Evolutionary conservation across 345 rosid genomes (phyloP), one percentile per base, ranked within the genome.

Genomic region (Lepidium sativum): DNA sequence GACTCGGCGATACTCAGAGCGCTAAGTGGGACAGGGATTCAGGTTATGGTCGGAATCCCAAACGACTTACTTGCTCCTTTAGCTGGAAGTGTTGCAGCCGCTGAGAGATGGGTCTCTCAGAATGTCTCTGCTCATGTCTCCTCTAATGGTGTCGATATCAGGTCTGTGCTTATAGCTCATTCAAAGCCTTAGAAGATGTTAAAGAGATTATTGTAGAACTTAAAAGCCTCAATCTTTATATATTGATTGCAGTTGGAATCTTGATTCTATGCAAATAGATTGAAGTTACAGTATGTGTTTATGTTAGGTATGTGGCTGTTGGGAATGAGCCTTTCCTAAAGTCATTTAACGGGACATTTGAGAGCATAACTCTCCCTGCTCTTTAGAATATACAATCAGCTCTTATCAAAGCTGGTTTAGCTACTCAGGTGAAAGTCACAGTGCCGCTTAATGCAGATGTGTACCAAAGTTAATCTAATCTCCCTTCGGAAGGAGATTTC

Each of bases 1-100:
- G 91, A 87, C 53, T 73, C 77, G 0, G 21, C 40, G 10, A 65
- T 74, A 6, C 57, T 87, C 43, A 76, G 54, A 4, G 91, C 87
- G 16, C 79, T 87, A 13, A 70, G 82, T 2, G 77, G 77, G 45
- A 65, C 91, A 23, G 84, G 85, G 60, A 79, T 87, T 78, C 82
- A 87, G 62, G 95, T 83, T 18, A 85, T 87, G 95, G 88, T 82
- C 55, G 95, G 91, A 21, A 87, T 87, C 53, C 91, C 95, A 9
- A 87, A 87, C 63, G 95, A 87, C 23, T 74, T 81, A 80, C 91
- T 87, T 20, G 51, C 69, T 25, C 17, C 83, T 63, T 15, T 87
- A 16, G 85, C 95, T 43, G 67, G 20, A 12, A 78, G 79, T 48
- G 74, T 79, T 32, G 76, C 82, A 47, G 88, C 82, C 7, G 91